Base-by-base conservation (phyloP, 179 eudicot species). In the Heliamphora pulchella region DNA sequence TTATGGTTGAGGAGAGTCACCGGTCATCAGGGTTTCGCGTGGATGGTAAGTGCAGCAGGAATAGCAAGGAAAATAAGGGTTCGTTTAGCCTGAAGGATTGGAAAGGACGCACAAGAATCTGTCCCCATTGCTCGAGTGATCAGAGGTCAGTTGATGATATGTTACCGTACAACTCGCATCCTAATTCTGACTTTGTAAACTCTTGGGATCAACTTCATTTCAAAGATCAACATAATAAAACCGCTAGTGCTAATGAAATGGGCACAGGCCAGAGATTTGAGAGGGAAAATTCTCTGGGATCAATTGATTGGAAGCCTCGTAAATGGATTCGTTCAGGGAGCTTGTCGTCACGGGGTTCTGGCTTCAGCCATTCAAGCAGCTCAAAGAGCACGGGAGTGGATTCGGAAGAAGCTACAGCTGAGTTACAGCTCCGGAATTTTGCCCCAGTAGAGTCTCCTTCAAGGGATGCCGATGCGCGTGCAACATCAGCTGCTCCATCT, bases 251-350 rank as follows among this genome's bases (percentile, higher is more conserved):
- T 54, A 84, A 83, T 84, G 91, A 83, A 51, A 73, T 80, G 71
- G 85, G 70, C 69, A 51, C 82, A 71, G 84, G 84, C 67, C 91
- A 79, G 80, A 89, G 63, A 81, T 31, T 80, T 69, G 97, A 87
- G 48, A 91, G 83, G 75, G 93, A 89, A 68, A 91, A 80, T 79
- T 82, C 87, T 8, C 72, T 83, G 78, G 93, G 88, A 44, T 81
- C 90, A 15, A 85, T 85, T 46, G 94, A 90, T 83, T 91, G 94
- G 99, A 92, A 92, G 83, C 91, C 97, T 75, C 83, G 86, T 62
- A 92, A 91, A 81, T 94, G 99, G 98, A 87, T 90, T 10, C 89
- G 95, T 55, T 90, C 97, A 0, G 97, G 92, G 73, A 94, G 97
- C 79, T 79, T 91, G 85, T 87, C 91, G 14, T 91, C 97, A 0